Base-by-base conservation (phyloP, 768 basidiomycete genomes). In the Pleurotus pulmonarius region DNA sequence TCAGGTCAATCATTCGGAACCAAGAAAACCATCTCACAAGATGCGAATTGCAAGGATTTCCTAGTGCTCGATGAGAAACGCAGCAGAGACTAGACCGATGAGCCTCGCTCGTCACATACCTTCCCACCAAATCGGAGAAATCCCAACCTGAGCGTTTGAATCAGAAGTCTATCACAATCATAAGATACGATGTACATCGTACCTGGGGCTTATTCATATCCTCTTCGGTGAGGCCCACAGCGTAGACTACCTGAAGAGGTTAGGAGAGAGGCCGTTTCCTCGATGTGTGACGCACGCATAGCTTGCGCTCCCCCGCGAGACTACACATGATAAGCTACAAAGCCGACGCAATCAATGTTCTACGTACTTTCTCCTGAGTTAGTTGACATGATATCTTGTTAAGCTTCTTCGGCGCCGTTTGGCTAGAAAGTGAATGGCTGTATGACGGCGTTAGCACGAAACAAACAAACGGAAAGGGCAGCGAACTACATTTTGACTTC, bases 121-220 rank as follows among this genome's bases (percentile, higher is more conserved):
- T 80, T 94, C 92, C 90, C 91, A 94, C 92, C 92, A 94, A 52
- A 93, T 80, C 3, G 90, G 86, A 26, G 89, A 89, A 64, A 94
- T 92, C 46, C 92, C 92, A 64, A 94, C 87, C 88, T 92, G 65
- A 8, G 8, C 11, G 12, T 16, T 29, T 9, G 5, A n/a, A 13
- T 20, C 22, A 41, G 34, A 12, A 22, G 24, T 26, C 3, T 46
- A 25, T 16, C 16, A 20, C 5, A 13, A 4, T 12, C 29, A 34
- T 26, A 22, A n/a, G 47, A 22, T 38, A 46, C 3, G 46, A 26
- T 51, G 52, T 22, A 48, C 38, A 26, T 41, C 61, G 51, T 65
- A 88, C 89, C 79, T 94, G 92, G 53, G 92, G 85, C 68, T 91
- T 93, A 56, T 86, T 68, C 85, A 94, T 90, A 61, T 94, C 92